Conservation (phyloP, 208 protist species). For the Trypanosoma melophagium region DNA sequence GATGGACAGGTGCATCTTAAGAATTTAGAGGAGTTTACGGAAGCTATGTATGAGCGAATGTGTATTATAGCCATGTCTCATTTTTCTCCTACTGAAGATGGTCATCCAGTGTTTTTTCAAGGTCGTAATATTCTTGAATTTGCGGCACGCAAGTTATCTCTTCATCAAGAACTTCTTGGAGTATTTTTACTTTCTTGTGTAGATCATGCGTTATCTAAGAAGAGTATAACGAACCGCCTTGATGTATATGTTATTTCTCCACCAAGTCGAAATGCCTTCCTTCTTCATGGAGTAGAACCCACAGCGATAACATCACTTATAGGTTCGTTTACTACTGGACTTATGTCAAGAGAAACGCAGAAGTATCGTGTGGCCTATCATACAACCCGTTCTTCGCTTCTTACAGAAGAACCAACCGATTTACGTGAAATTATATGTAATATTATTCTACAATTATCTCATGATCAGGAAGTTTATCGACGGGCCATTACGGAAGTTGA, state of each 20-base stretch:
- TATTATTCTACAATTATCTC: constrained; percentile 64
- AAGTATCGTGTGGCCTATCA: constrained; percentile 59
- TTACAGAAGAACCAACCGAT: constrained; percentile 67
- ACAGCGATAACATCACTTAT: constrained; percentile 43
- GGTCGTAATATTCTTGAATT: constrained; percentile 8
- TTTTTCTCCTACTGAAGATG: constrained; percentile 26
- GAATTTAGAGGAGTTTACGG: constrained; percentile 59
- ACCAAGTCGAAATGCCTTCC: constrained; percentile 70
- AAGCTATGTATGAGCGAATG: constrained; percentile 57
- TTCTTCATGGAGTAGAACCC: constrained; percentile 46
- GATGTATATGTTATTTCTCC: constrained; percentile 73
- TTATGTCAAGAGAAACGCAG: constrained; percentile 29
- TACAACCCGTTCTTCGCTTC: constrained; percentile 38
- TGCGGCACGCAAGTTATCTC: constrained; percentile 4
- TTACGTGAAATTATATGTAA: constrained; percentile 59
- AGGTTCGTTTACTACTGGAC: constrained; percentile 29
- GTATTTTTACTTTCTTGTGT: constrained; percentile 14
- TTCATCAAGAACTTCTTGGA: constrained; percentile 8
- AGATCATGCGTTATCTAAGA: constrained; percentile 29
- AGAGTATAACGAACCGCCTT: constrained; percentile 66
- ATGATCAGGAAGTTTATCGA: constrained; percentile 49
- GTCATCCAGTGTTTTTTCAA: constrained; percentile 27
- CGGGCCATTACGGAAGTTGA: constrained; percentile 68
- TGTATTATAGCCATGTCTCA: constrained; percentile 35
- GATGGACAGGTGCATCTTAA: constrained; percentile 54